Base-by-base conservation (phyloP, 2,329 filamentous ascomycete species). In the Beauveria asiatica region DNA sequence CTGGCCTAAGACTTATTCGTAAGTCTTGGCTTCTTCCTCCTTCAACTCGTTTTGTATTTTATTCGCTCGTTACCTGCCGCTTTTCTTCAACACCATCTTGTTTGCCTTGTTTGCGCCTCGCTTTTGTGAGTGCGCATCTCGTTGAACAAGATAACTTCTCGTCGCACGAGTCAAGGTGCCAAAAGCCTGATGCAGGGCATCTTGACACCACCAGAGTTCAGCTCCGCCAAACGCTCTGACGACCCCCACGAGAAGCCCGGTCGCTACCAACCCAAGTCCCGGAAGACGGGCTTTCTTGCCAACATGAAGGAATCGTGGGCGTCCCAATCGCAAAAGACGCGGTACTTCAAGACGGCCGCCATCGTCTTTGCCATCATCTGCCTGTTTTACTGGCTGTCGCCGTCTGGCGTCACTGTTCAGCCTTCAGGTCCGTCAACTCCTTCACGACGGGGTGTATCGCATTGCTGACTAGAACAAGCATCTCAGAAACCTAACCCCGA, bases 191-290 rank as follows among this genome's bases (percentile, higher is more conserved):
- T 61, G 59, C 53, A 46, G 41, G 53, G 52, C 46, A 46, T 57
- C 37, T 57, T 61, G 53, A 55, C 59, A 57, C 53, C 59, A 42
- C 52, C 59, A 39, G 56, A 48, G 45, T 25, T 19, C 37, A 49
- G 11, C 33, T 37, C 52, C 37, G 19, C 56, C 39, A 75, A 83
- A 75, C 80, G 83, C 69, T 73, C 76, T 67, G 75, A 78, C 80
- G 84, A 87, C 69, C 83, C 82, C 64, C 75, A 83, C 82, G 84
- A 87, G 74, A 87, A 87, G 70, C 79, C 80, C 67, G 82, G 77
- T 68, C 81, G 84, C 68, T 87, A 87, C 75, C 74, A 75, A 67
- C 66, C 71, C 64, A 73, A 76, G 67, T 74, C 76, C 65, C 75
- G 75, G 69, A 74, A 77, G 66, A 70, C 73, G 67, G 75, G 75